Base-by-base conservation (phyloP, 2,329 filamentous ascomycete species). In the Cryoendolithus antarcticus region DNA sequence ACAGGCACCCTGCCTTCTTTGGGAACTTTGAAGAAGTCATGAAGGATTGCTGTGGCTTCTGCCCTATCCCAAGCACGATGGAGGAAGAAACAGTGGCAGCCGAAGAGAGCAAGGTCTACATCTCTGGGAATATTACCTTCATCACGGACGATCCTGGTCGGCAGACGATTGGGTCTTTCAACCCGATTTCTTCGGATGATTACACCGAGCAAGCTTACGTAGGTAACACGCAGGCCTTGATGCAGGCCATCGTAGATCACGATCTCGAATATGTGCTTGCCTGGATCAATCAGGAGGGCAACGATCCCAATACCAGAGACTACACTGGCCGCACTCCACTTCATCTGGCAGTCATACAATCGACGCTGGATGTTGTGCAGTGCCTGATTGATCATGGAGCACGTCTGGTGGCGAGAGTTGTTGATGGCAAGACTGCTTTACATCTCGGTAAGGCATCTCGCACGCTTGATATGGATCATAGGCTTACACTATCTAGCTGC, bases 181-280 rank as follows among this genome's bases (percentile, higher is more conserved):
- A 91, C 50, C 86, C 85, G 0, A 69, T 89, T 30, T 88, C 81
- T 0, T 77, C 85, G 31, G 71, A 84, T 37, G 84, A 91, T 53
- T 93, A 85, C 83, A 91, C 85, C 1, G 82, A 88, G 47, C 91
- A 93, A 84, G 84, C 85, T 0, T 93, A 93, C 48, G 71, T 93
- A 28, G 82, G 84, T 8, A 83, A 86, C 48, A 88, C 83, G 1
- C 77, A 75, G 30, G 69, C 73, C 10, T 68, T 93, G 2, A 93
- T 83, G 52, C 80, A 86, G 52, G 85, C 82, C 1, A 93, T 93
- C 41, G 75, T 88, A 3, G 77, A 86, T 48, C 67, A 72, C 2
- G 79, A 93, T 56, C 49, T 80, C 3, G 77, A 83, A 30, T 71
- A 75, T 45, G 80, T 93, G 3, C 60, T 75, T 48, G 74, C 77